Evolutionary conservation across 805 yeast genomes (phyloP).

Genomic region (Yamadazyma paraphyllophila): DNA sequence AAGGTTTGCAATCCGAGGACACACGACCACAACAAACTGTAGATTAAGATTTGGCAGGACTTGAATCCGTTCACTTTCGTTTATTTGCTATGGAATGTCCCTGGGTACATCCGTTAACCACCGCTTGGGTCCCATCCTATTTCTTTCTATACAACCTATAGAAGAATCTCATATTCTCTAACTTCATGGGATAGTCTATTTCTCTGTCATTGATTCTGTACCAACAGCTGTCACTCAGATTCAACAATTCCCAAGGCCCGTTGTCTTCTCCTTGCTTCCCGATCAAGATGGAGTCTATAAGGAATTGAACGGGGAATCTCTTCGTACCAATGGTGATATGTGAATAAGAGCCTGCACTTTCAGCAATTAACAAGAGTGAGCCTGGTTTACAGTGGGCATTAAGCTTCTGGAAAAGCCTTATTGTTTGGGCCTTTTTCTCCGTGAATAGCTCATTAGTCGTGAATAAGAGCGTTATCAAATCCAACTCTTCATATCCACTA

Average conservation of each 20-base stretch:
- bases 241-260: slow-evolving; percentile 67
- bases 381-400: slow-evolving; percentile 53
- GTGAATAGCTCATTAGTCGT: slow-evolving; percentile 86
- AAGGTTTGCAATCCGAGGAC: too few species aligned
- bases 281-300: slow-evolving; percentile 68
- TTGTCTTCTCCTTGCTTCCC: slow-evolving; percentile 41
- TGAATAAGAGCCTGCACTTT: slow-evolving; percentile 89
- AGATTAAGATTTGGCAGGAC: too few species aligned
- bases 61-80: neutral
- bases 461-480: slow-evolving; percentile 70
- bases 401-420: slow-evolving; percentile 55
- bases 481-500: slow-evolving; percentile 17
- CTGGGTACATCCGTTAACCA: too few species aligned
- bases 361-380: slow-evolving; percentile 64
- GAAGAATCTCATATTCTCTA: slow-evolving; percentile 88
- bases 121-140: slow-evolving; percentile 1
- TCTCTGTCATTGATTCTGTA: slow-evolving; percentile 54
- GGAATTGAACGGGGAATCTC: slow-evolving; percentile 77
- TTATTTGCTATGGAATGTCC: neutral
- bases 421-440: slow-evolving; percentile 60
- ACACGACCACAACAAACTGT: too few species aligned
- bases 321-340: slow-evolving; percentile 74
- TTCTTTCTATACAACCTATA: slow-evolving; percentile 67
- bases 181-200: slow-evolving; percentile 58
- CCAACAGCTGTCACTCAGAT: slow-evolving; percentile 77